Percentiles rank a stretch among this genome's conserved stretches.
Evolutionary conservation across 2,329 filamentous ascomycete species (phyloP).

Genomic region (Clarireedia monteithiana): DNA sequence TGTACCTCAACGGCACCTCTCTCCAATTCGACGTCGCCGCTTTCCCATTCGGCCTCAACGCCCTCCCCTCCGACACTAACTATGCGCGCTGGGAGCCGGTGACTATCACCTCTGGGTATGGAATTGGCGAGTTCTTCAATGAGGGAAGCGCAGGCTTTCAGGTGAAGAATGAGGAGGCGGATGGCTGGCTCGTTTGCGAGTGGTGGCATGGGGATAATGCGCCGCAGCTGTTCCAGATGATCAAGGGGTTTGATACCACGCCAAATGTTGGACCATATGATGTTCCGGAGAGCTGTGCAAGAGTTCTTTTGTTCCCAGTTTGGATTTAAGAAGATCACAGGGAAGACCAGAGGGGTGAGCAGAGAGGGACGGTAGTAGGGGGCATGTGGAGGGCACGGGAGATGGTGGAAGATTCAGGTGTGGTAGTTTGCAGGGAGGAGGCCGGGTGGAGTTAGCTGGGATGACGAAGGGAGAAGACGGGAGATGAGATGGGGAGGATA

Average conservation of each 20-base stretch:
- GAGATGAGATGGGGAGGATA: too few relatives aligned
- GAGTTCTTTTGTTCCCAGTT: constrained; percentile 11
- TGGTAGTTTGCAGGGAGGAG: background rate
- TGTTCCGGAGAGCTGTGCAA: constrained; percentile 15
- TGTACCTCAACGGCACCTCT: constrained; percentile 19
- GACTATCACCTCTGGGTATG: constrained; percentile 13
- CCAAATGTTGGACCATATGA: constrained; percentile 1
- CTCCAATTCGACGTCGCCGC: constrained; percentile 19
- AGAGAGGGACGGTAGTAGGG: background rate
- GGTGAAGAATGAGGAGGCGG: constrained; percentile 12
- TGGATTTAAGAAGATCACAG: constrained; percentile 6
- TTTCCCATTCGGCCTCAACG: constrained; percentile 15
- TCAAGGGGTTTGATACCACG: constrained; percentile 15
- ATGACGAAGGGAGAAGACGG: too few relatives aligned
- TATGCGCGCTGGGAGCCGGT: constrained; percentile 18
- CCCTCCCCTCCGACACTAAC: constrained; percentile 18
- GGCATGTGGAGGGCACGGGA: background rate
- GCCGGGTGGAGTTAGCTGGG: too few relatives aligned
- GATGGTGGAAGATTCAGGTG: background rate
- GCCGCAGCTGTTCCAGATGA: constrained; percentile 21
- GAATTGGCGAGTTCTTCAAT: constrained; percentile 10
- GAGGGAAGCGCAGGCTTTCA: constrained; percentile 12
- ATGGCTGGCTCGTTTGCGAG: constrained; percentile 24
- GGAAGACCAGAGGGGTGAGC: background rate
- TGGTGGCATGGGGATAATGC: constrained; percentile 21